Evolutionary conservation across 257 asterid species (phyloP).

Genomic region (Primulina tabacum): DNA sequence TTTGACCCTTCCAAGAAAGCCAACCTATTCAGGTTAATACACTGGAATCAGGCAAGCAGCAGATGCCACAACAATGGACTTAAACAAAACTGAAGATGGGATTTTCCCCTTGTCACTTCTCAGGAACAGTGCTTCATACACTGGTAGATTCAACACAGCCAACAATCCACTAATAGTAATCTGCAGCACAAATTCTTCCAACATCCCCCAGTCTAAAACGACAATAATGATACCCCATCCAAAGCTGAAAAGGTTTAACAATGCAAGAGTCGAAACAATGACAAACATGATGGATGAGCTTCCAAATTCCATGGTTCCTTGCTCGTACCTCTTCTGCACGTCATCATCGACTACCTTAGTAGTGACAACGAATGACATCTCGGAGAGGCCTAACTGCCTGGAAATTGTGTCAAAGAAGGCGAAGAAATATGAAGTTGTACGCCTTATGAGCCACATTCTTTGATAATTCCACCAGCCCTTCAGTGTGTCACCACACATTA

Average conservation of each 20-base stretch:
- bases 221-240: conserved; percentile 40
- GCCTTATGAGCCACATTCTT: conserved; percentile 49
- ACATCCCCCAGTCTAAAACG: background rate
- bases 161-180: conserved; percentile 27
- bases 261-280: conserved; percentile 46
- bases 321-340: conserved; percentile 43
- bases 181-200: conserved; percentile 19
- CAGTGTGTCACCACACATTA: conserved; percentile 40
- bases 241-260: conserved; percentile 49
- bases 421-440: conserved; percentile 47
- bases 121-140: conserved; percentile 35
- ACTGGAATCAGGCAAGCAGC: conserved; percentile 17
- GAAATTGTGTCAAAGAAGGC: conserved; percentile 48
- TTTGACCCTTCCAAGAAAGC: background rate
- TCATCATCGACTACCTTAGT: conserved; percentile 55
- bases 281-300: conserved; percentile 45
- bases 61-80: conserved; percentile 32
- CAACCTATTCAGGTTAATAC: background rate
- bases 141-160: conserved; percentile 29
- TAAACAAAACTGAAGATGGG: conserved; percentile 31
- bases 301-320: conserved; percentile 61
- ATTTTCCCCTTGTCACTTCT: conserved; percentile 36
- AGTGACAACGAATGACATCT: conserved; percentile 46
- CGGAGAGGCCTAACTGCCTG: conserved; percentile 46
- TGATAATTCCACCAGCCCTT: conserved; percentile 69